Conservation (phyloP, 225 moss, liverwort and hornwort species). For the Physcomitrellopsis africana region DNA sequence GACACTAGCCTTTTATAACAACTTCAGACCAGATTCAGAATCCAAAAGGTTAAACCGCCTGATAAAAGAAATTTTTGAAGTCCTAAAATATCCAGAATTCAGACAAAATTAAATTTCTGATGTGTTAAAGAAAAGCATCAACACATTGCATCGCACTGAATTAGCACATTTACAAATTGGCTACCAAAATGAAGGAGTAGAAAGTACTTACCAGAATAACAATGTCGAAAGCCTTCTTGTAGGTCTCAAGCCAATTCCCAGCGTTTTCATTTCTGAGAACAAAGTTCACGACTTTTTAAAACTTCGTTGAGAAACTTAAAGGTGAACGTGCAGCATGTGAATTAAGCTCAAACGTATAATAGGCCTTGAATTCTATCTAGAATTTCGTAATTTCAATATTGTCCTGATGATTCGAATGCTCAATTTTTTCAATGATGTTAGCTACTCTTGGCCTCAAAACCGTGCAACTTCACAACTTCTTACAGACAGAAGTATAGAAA, state of each 20-base stretch:
- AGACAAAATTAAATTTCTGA: not conserved
- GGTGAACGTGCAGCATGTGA: not conserved
- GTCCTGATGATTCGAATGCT: not conserved
- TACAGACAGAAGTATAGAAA: not conserved
- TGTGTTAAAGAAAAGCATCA: not conserved
- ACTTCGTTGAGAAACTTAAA: not conserved
- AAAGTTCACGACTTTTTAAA: not conserved
- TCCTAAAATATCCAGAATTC: not conserved
- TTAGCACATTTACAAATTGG: not conserved
- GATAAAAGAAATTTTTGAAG: not conserved
- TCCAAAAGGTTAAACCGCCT: not conserved
- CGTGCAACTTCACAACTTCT: no score
- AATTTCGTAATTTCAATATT: not conserved
- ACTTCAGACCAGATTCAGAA: not conserved
- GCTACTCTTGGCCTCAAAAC: not conserved
- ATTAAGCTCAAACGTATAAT: no score
- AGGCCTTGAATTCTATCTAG: no score
- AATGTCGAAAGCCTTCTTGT: slow-evolving; percentile 73
- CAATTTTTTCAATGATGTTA: not conserved
- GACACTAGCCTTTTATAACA: not conserved
- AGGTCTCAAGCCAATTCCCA: slow-evolving; percentile 71
- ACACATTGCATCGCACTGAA: not conserved
- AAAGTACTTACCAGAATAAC: slow-evolving; percentile 59
- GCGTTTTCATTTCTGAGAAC: slow-evolving; percentile 67
- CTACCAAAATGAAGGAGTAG: not conserved